Percentiles rank a stretch among this genome's conserved stretches.
These are phyloP conservation scores for Cercospora beticola DNA, from an alignment of 2,329 filamentous ascomycete genomes.

Conservation along the genomic window DNA sequence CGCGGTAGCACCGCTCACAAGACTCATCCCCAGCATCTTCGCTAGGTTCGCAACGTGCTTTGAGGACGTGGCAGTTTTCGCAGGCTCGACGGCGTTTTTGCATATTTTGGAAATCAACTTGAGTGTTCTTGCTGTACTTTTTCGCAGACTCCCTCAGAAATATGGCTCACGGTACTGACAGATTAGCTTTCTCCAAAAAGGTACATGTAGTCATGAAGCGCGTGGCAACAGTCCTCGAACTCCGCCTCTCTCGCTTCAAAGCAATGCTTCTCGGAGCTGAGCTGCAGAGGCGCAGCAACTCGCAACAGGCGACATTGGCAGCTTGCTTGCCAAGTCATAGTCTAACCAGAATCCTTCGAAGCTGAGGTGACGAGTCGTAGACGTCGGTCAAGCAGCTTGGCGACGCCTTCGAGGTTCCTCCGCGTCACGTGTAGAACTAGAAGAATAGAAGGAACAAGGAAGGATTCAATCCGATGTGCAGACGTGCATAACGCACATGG, in stretches of 20 bases:
- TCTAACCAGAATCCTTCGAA: not conserved
- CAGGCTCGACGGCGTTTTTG: slow-evolving; percentile 15
- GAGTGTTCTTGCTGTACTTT: not conserved
- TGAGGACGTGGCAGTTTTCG: slow-evolving; percentile 18
- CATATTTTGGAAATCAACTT: not conserved
- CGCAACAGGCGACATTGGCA: not conserved
- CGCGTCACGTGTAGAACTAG: not conserved
- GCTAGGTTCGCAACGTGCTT: slow-evolving; percentile 14
- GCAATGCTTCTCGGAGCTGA: not conserved
- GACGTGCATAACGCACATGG: not conserved
- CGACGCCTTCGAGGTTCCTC: not conserved
- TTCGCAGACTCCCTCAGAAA: not conserved
- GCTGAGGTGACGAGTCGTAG: not conserved
- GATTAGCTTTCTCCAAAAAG: not conserved
- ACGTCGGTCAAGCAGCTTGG: not conserved
- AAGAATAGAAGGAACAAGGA: not conserved
- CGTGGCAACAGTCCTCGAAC: not conserved
- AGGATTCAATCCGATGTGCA: not conserved
- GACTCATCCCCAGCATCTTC: not conserved
- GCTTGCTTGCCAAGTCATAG: not conserved
- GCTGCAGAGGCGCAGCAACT: not conserved
- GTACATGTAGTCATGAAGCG: not conserved
- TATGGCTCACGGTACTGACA: not conserved
- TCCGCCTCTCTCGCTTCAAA: not conserved
- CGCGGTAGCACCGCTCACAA: slow-evolving; percentile 14